Evolutionary conservation across 2,329 filamentous ascomycete species (phyloP).

Genomic region (Pseudocercospora pini-densiflorae): DNA sequence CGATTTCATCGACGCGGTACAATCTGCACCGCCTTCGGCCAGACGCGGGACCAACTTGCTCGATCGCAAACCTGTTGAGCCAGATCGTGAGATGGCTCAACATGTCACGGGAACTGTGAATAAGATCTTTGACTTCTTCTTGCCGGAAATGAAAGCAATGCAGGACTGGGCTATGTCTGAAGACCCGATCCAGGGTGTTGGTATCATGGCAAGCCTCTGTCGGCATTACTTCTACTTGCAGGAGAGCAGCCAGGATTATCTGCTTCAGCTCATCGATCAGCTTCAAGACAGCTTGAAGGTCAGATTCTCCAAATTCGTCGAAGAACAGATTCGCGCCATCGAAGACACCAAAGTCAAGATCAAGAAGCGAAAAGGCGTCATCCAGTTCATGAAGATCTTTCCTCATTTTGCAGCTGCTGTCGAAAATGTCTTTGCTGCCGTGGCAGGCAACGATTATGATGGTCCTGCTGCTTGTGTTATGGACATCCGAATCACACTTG

Average conservation of each 20-base stretch:
- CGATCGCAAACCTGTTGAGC: slow-evolving; percentile 79
- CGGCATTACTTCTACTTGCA: slow-evolving; percentile 77
- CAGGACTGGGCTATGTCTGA: slow-evolving; percentile 81
- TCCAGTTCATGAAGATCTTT: slow-evolving; percentile 92
- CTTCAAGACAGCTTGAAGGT: slow-evolving; percentile 72
- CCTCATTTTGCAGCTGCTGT: slow-evolving; percentile 81
- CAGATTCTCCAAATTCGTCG: slow-evolving; percentile 85
- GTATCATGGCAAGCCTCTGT: slow-evolving; percentile 80
- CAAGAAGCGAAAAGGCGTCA: slow-evolving; percentile 97
- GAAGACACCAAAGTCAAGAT: slow-evolving; percentile 99
- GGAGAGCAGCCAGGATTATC: slow-evolving; percentile 91
- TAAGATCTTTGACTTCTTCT: slow-evolving; percentile 81
- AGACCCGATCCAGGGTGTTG: slow-evolving; percentile 91
- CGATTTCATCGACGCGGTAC: slow-evolving; percentile 83
- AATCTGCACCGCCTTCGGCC: slow-evolving; percentile 66
- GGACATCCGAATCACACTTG: slow-evolving; percentile 76
- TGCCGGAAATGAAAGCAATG: slow-evolving; percentile 75
- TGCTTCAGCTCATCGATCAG: slow-evolving; percentile 76
- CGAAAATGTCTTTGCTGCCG: slow-evolving; percentile 74
- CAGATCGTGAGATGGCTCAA: slow-evolving; percentile 83
- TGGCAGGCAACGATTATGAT: slow-evolving; percentile 51
- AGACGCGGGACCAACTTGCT: slow-evolving; percentile 75
- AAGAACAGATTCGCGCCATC: slow-evolving; percentile 92
- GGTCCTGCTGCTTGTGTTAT: slow-evolving; percentile 52
- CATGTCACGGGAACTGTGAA: slow-evolving; percentile 88